These are phyloP conservation scores for Pseudogymnoascus verrucosus DNA, from an alignment of 2,329 filamentous ascomycete genomes.

Conservation along the genomic window DNA sequence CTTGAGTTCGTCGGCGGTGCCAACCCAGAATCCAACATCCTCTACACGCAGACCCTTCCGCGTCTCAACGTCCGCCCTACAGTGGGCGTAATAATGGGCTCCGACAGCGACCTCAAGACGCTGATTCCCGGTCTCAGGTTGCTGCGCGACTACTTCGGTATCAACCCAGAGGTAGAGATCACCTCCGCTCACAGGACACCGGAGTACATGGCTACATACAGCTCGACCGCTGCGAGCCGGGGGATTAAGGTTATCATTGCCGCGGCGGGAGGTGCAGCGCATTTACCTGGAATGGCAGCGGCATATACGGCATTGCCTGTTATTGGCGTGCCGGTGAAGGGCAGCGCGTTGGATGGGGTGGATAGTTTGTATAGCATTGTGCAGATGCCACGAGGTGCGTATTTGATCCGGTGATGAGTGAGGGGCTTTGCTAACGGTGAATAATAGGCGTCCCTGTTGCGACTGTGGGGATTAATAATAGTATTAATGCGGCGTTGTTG, in stretches of 20 bases:
- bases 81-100: conserved; percentile 77
- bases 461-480: conserved; percentile 74
- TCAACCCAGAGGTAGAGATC: conserved; percentile 66
- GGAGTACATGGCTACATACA: conserved; percentile 59
- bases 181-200: conserved; percentile 75
- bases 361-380: conserved; percentile 67
- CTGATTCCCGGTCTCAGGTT: conserved; percentile 59
- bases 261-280: conserved; percentile 66
- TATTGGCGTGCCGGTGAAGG: conserved; percentile 71
- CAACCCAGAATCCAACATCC: conserved; percentile 2
- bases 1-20: conserved; percentile 56
- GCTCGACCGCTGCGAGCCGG: conserved; percentile 51
- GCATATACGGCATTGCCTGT: conserved; percentile 65
- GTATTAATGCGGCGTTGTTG: conserved; percentile 67
- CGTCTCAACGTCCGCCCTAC: conserved; percentile 37
- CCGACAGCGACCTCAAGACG: conserved; percentile 66
- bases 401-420: conserved; percentile 31
- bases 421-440: conserved; percentile 32
- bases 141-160: conserved; percentile 54
- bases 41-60: conserved; percentile 14
- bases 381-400: conserved; percentile 59
- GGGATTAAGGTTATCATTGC: conserved; percentile 70
- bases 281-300: conserved; percentile 67
- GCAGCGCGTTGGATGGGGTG: conserved; percentile 61
- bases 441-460: conserved; percentile 60